Evolutionary conservation across 2,329 filamentous ascomycete species (phyloP).

Genomic region (Fusarium sp.): DNA sequence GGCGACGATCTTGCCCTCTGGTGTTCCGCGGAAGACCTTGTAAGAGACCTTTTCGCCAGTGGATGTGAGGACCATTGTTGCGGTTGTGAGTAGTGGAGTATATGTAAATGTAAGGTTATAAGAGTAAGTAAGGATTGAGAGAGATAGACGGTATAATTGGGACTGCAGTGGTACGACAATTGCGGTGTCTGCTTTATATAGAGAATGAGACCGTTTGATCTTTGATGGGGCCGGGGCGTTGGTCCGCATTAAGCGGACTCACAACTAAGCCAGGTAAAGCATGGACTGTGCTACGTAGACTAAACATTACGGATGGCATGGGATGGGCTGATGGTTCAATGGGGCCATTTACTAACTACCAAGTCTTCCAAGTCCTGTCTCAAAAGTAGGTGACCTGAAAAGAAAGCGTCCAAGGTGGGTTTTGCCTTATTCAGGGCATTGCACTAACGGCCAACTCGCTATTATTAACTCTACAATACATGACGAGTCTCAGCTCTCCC

Average conservation of each 20-base stretch:
- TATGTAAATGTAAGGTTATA: not conserved
- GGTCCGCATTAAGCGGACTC: not conserved
- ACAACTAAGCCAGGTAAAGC: not conserved
- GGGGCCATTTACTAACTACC: not conserved
- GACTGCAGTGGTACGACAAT: not conserved
- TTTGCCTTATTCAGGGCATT: not conserved
- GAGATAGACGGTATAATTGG: not conserved
- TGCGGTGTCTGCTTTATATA: not conserved
- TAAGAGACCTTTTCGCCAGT: conserved; percentile 31
- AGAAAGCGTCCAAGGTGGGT: not conserved
- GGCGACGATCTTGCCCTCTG: conserved; percentile 38
- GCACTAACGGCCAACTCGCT: not conserved
- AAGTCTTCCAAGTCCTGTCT: not conserved
- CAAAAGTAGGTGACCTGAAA: not conserved
- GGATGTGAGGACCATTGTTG: not conserved
- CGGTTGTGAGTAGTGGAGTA: not conserved
- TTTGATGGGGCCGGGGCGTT: not conserved
- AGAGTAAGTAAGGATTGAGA: not conserved
- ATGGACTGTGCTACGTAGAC: not conserved
- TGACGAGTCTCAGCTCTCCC: not conserved
- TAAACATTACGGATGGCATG: not conserved
- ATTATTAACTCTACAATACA: not conserved
- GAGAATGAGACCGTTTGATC: not conserved
- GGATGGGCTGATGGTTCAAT: not conserved
- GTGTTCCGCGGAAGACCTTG: conserved; percentile 36